Conservation (phyloP, 2,329 filamentous ascomycete genomes). For the Catunica adiposa region DNA sequence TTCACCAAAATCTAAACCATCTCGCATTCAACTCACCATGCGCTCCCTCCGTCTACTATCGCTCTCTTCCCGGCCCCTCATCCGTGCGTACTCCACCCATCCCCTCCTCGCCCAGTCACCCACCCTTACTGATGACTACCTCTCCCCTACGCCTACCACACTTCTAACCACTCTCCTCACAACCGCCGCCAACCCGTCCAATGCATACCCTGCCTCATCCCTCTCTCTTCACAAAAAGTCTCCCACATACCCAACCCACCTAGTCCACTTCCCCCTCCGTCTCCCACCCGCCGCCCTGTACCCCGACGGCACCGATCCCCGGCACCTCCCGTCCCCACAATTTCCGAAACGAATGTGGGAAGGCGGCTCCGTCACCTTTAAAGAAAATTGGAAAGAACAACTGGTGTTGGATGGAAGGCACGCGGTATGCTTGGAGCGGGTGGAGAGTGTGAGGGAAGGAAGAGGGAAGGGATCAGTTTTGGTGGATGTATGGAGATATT, state of each 20-base stretch:
- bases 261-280: conserved; percentile 72
- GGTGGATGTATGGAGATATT: conserved; percentile 34
- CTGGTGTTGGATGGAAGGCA: conserved; percentile 25
- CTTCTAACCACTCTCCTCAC: conserved; percentile 46
- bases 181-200: conserved; percentile 15
- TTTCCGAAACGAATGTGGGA: conserved; percentile 79
- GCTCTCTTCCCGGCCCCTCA: neutral
- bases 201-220: conserved; percentile 10
- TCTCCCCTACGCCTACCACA: conserved; percentile 43
- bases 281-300: conserved; percentile 45
- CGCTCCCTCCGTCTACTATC: neutral
- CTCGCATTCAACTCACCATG: neutral
- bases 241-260: conserved; percentile 16
- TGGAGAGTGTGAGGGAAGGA: conserved; percentile 25
- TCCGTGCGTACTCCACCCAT: neutral
- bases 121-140: conserved; percentile 27
- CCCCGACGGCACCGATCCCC: conserved; percentile 67
- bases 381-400: conserved; percentile 18
- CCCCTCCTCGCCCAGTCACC: conserved; percentile 12
- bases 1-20: neutral
- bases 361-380: conserved; percentile 53
- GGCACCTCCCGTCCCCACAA: conserved; percentile 49
- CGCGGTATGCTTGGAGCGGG: conserved; percentile 30
- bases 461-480: conserved; percentile 26
- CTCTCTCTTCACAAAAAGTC: conserved; percentile 11